phyloP scores from a whole-genome alignment of 441 rosid genomes.

The Rhodomyrtus psidioides region DNA sequence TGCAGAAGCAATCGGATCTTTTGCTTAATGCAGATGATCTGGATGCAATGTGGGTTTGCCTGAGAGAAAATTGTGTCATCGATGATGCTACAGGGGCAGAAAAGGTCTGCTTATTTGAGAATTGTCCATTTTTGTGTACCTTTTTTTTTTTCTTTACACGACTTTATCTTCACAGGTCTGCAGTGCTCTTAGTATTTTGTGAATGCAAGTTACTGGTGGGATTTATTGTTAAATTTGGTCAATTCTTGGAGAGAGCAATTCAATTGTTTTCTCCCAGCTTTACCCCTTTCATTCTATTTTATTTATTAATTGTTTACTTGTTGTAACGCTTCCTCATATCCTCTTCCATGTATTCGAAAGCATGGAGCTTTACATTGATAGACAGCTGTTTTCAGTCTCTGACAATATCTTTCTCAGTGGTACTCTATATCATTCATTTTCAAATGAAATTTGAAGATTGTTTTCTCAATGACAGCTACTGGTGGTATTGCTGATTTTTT shows the following conservation, averaged over 20 bases:
- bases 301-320: not conserved
- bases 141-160: not conserved
- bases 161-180: not conserved
- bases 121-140: not conserved
- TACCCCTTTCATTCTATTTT: not conserved
- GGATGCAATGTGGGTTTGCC: slow-evolving; percentile 98
- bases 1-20: slow-evolving; percentile 97
- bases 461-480: not conserved
- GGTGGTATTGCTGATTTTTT: not conserved
- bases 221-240: not conserved
- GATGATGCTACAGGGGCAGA: slow-evolving; percentile 99
- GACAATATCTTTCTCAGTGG: not conserved
- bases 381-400: not conserved
- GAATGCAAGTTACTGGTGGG: not conserved
- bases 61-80: slow-evolving; percentile 97
- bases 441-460: not conserved
- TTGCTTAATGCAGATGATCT: slow-evolving; percentile 92
- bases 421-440: not conserved
- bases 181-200: not conserved
- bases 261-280: not conserved
- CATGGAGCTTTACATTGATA: not conserved
- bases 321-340: not conserved
- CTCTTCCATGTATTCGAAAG: not conserved
- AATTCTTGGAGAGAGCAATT: not conserved
- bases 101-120: slow-evolving; percentile 38